phyloP scores from a whole-genome alignment of 163 green algal genomes.

The Trebouxiophyceae sp. region DNA sequence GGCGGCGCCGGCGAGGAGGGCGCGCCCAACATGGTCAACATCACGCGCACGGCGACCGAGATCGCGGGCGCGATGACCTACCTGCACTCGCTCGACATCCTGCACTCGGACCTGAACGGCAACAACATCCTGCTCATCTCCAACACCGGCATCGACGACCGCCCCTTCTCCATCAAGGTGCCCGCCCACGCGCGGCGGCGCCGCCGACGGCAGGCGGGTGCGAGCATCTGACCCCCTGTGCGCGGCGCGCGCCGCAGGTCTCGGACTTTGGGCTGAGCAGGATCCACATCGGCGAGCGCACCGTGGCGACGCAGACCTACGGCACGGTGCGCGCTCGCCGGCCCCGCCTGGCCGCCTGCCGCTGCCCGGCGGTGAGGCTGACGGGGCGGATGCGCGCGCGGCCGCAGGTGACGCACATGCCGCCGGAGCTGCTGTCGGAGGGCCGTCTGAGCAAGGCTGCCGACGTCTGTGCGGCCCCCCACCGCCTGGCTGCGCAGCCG shows the following conservation, averaged over 20 bases:
- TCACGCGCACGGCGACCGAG: slow-evolving; percentile 33
- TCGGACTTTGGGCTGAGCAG: slow-evolving; percentile 25
- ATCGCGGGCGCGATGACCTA: slow-evolving; percentile 47
- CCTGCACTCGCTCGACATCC: slow-evolving; percentile 43
- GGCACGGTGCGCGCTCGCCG: no score
- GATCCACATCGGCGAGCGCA: neutral
- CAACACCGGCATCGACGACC: neutral
- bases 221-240: no score
- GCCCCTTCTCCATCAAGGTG: slow-evolving; percentile 5
- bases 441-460: slow-evolving; percentile 37
- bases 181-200: no score
- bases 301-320: neutral
- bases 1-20: neutral
- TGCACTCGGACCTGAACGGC: slow-evolving; percentile 51
- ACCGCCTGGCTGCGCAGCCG: no score
- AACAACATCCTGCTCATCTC: slow-evolving; percentile 17
- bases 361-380: neutral
- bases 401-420: slow-evolving; percentile 27
- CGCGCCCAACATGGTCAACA: neutral
- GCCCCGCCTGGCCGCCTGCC: neutral
- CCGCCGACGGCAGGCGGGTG: no score
- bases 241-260: no score
- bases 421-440: slow-evolving; percentile 19
- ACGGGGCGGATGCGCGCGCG: neutral
- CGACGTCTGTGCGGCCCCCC: slow-evolving; percentile 39